Evolutionary conservation across 2,329 filamentous ascomycete genomes (phyloP).

Genomic region (Stagonosporopsis vannaccii): DNA sequence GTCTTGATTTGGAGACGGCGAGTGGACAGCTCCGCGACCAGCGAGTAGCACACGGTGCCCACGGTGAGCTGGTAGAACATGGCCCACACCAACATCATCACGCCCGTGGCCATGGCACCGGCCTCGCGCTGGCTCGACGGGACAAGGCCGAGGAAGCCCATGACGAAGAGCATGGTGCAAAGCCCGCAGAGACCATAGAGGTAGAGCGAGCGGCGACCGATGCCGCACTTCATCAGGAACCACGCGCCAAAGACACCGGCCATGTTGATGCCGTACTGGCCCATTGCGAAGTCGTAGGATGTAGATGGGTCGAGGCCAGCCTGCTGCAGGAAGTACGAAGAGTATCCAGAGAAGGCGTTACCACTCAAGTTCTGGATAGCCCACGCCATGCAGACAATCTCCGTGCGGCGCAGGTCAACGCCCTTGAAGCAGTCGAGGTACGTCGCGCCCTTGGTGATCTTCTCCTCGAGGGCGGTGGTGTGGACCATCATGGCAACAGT

Average conservation of each 20-base stretch:
- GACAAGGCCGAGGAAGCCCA: conserved; percentile 83
- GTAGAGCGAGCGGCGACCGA: conserved; percentile 79
- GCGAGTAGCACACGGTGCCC: conserved; percentile 87
- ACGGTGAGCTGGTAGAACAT: conserved; percentile 82
- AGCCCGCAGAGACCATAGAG: conserved; percentile 75
- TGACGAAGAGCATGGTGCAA: conserved; percentile 77
- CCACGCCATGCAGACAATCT: conserved; percentile 67
- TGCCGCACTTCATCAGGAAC: conserved; percentile 76
- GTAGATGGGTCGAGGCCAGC: conserved; percentile 54
- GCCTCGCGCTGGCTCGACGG: conserved; percentile 64
- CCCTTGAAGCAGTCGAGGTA: conserved; percentile 88
- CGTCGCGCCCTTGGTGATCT: conserved; percentile 74
- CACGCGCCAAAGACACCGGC: conserved; percentile 82
- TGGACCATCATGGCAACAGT: conserved; percentile 93
- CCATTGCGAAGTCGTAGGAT: conserved; percentile 59
- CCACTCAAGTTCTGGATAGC: conserved; percentile 58
- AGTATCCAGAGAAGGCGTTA: conserved; percentile 57
- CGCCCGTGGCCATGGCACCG: conserved; percentile 78
- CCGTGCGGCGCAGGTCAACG: conserved; percentile 78
- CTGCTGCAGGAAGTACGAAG: conserved; percentile 59
- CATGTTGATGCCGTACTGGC: conserved; percentile 73
- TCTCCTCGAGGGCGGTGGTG: conserved; percentile 80
- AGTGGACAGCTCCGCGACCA: conserved; percentile 85
- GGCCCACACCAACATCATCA: conserved; percentile 69
- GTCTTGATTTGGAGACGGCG: conserved; percentile 89